phyloP scores from a whole-genome alignment of 148 eudicot genomes.

The Rhododendron griersonianum region DNA sequence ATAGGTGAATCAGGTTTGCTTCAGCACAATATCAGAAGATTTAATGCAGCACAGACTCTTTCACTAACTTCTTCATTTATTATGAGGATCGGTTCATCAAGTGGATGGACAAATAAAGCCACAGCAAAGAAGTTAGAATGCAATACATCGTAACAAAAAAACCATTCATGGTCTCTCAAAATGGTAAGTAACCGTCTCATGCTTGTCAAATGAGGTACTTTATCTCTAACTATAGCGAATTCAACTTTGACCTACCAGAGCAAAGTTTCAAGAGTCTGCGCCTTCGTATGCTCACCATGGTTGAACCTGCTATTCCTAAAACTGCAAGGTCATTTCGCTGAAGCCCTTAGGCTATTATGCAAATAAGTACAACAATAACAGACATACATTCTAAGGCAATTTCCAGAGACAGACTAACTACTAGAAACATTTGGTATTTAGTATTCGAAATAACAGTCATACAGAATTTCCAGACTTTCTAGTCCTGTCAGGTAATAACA shows the following conservation, averaged over 20 bases:
- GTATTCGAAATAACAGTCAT: background rate
- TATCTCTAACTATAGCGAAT: background rate
- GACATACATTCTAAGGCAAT: background rate
- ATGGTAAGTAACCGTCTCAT: background rate
- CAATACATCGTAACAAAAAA: background rate
- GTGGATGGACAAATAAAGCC: background rate
- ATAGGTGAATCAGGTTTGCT: background rate
- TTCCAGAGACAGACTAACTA: background rate
- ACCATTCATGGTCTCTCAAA: background rate
- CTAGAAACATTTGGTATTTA: background rate
- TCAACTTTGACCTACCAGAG: conserved; percentile 33
- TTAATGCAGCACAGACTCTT: background rate
- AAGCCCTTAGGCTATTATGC: background rate
- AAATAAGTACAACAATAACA: background rate
- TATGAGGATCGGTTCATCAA: background rate
- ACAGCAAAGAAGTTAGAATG: background rate
- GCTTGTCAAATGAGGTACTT: background rate
- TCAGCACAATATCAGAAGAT: background rate
- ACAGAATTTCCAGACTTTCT: background rate
- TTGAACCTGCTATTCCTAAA: conserved; percentile 3
- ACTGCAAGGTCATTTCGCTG: conserved; percentile 3
- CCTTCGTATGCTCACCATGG: conserved; percentile 56
- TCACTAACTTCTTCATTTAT: background rate
- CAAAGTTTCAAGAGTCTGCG: conserved; percentile 39
- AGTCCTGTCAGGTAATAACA: background rate